Conservation (phyloP, 2,329 filamentous ascomycete species). For the Pseudogymnoascus sp. region DNA sequence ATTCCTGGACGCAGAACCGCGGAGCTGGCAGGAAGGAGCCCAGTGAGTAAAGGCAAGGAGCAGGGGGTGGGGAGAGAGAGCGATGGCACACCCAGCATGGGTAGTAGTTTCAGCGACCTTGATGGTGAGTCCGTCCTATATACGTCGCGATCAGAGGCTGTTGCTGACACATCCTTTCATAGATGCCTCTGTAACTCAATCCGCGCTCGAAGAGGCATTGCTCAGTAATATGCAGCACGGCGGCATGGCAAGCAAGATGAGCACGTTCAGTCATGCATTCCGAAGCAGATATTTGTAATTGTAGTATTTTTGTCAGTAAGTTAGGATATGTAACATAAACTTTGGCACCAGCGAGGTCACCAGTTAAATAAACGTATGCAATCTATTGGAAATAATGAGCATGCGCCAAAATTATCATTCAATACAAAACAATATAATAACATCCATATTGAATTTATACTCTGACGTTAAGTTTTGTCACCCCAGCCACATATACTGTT, state of each 20-base stretch:
- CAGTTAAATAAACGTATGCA: not conserved
- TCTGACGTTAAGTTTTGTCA: not conserved
- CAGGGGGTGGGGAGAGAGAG: slow-evolving; percentile 48
- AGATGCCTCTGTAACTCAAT: slow-evolving; percentile 76
- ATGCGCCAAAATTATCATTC: not conserved
- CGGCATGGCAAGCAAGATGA: slow-evolving; percentile 53
- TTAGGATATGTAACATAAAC: not conserved
- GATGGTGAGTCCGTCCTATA: slow-evolving; percentile 46
- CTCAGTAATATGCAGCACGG: slow-evolving; percentile 63
- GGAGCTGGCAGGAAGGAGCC: slow-evolving; percentile 48
- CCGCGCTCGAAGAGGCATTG: slow-evolving; percentile 68
- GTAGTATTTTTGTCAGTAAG: not conserved
- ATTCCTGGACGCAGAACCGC: slow-evolving; percentile 51
- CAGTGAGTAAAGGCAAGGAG: slow-evolving; percentile 32
- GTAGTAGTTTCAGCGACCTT: slow-evolving; percentile 78
- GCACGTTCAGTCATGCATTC: slow-evolving; percentile 57
- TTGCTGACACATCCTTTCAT: slow-evolving; percentile 13
- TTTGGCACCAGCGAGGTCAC: not conserved
- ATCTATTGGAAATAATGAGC: not conserved
- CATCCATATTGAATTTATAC: not conserved
- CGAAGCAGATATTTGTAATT: slow-evolving; percentile 47
- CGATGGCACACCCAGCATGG: slow-evolving; percentile 70
- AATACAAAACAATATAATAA: not conserved
- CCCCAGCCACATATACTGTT: not conserved
- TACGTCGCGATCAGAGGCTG: not conserved